Evolutionary conservation across 257 asterid genomes (phyloP).

Genomic region (Penstemon newberryi): DNA sequence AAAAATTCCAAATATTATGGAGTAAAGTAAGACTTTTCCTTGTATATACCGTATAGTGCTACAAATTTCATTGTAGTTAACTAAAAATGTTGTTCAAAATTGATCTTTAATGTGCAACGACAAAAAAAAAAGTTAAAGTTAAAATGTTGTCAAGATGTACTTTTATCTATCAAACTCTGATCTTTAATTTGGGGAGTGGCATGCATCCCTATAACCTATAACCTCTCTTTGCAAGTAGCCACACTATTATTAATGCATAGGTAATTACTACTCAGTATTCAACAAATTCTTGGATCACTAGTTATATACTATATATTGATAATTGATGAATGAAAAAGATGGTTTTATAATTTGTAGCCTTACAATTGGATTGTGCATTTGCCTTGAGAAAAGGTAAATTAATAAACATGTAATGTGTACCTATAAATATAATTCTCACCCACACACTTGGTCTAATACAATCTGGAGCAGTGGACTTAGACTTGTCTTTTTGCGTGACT

Average conservation of each 20-base stretch:
- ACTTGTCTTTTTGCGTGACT: no score
- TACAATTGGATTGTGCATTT: neutral
- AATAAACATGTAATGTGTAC: no score
- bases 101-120: neutral
- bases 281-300: slow-evolving; percentile 15
- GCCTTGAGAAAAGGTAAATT: no score
- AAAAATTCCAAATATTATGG: no score
- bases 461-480: no score
- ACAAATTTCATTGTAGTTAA: no score
- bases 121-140: neutral
- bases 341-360: neutral
- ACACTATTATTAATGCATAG: slow-evolving; percentile 1
- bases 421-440: neutral
- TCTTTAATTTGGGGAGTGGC: neutral
- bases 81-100: neutral
- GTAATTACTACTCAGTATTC: neutral
- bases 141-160: neutral
- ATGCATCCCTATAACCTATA: slow-evolving; percentile 21
- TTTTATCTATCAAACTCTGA: no score
- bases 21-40: no score
- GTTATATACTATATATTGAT: neutral
- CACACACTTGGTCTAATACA: neutral
- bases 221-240: neutral
- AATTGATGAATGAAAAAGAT: neutral
- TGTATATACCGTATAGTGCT: no score